Evolutionary conservation across 352 stramenopile species (phyloP).

Genomic region (Globisporangium ultimum): DNA sequence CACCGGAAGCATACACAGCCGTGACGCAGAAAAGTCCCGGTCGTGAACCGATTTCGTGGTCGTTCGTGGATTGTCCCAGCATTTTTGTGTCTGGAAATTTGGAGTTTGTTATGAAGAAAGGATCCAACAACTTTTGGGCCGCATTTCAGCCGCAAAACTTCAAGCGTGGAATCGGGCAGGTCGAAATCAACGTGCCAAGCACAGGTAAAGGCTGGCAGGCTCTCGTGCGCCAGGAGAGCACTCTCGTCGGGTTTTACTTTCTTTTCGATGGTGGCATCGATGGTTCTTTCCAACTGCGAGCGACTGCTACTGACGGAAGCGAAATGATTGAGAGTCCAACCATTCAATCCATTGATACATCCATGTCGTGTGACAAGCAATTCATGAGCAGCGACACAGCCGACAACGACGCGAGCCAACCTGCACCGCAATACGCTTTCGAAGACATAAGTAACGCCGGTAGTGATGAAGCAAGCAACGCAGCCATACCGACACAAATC

Average conservation of each 20-base stretch:
- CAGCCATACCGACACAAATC: no score
- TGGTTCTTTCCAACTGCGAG: slow-evolving; percentile 2
- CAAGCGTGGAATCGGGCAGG: slow-evolving; percentile 4
- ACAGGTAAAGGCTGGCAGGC: slow-evolving; percentile 1
- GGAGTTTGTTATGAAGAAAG: slow-evolving; percentile 11
- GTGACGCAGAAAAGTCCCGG: slow-evolving; percentile 1
- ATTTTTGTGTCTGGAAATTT: slow-evolving; percentile 11
- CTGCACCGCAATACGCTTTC: no score
- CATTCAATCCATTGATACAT: background rate
- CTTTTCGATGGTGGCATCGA: background rate
- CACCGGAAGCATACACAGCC: slow-evolving; percentile 6
- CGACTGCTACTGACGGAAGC: background rate
- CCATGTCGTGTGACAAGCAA: background rate
- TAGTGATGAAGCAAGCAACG: no score
- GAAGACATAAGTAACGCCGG: no score
- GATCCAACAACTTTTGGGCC: slow-evolving; percentile 11
- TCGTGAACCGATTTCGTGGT: slow-evolving; percentile 9
- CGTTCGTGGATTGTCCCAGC: slow-evolving; percentile 12
- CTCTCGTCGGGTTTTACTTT: slow-evolving; percentile 8
- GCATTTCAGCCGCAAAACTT: slow-evolving; percentile 17
- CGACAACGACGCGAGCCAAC: no score
- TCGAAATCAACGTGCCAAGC: slow-evolving; percentile 6
- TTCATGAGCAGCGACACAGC: background rate
- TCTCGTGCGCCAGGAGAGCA: slow-evolving; percentile 5
- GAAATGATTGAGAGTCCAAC: background rate